phyloP scores from a whole-genome alignment of 305 asterid genomes.

The Petunia hybrid region DNA sequence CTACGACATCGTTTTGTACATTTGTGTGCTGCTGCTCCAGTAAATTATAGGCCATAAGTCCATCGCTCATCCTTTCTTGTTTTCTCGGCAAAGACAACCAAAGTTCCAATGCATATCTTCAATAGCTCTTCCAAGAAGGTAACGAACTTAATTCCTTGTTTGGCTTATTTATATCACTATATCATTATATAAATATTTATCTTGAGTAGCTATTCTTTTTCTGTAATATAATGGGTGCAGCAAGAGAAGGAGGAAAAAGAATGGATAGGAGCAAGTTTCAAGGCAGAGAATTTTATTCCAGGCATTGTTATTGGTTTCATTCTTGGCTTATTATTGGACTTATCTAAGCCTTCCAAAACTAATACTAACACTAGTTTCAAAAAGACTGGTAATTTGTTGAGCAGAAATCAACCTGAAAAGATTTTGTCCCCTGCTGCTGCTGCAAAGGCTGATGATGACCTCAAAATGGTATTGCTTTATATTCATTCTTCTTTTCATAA shows the following conservation, averaged over 20 bases:
- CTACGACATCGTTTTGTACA: not conserved
- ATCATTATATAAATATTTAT: not conserved
- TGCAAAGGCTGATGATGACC: constrained; percentile 64
- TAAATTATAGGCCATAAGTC: not conserved
- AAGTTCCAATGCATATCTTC: constrained; percentile 48
- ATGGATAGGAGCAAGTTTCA: constrained; percentile 84
- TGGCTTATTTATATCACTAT: not conserved
- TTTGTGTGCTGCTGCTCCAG: not conserved
- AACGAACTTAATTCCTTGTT: not conserved
- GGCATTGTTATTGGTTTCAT: constrained; percentile 88
- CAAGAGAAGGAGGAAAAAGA: constrained; percentile 63
- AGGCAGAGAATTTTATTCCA: constrained; percentile 89
- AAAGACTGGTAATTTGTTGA: constrained; percentile 47
- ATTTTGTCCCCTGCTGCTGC: constrained; percentile 41
- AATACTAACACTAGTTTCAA: constrained; percentile 42
- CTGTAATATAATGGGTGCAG: not conserved
- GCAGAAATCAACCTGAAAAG: constrained; percentile 52
- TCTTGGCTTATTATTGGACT: constrained; percentile 71
- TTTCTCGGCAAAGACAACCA: not conserved
- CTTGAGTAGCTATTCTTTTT: no score
- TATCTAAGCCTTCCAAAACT: constrained; percentile 56
- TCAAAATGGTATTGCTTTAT: constrained; percentile 74
- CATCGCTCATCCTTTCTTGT: not conserved
- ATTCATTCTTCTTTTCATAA: not conserved
- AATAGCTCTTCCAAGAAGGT: constrained; percentile 68